These are phyloP conservation scores for Nigrospora osmanthi DNA, from an alignment of 2,329 filamentous ascomycete species.

Conservation along the genomic window DNA sequence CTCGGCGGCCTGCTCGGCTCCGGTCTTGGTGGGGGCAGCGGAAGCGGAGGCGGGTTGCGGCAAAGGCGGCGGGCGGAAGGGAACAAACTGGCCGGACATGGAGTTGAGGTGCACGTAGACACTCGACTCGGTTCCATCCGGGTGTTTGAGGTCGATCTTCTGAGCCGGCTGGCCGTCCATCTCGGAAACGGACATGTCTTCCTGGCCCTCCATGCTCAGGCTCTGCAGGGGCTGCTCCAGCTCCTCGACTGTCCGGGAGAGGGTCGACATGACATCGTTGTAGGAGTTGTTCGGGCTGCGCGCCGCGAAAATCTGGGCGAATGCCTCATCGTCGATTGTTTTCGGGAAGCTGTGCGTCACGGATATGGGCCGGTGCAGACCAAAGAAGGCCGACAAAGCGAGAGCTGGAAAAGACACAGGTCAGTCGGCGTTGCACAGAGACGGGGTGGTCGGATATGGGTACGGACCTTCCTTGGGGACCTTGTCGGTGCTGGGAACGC, in stretches of 20 bases:
- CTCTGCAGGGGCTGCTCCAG: constrained; percentile 51
- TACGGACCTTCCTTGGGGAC: constrained; percentile 57
- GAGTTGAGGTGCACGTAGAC: constrained; percentile 61
- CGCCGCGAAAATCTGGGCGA: constrained; percentile 73
- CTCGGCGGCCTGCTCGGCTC: constrained; percentile 22
- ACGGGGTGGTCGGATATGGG: neutral
- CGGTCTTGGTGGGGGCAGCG: constrained; percentile 28
- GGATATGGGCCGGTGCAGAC: constrained; percentile 88
- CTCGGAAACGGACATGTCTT: constrained; percentile 22
- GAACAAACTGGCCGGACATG: constrained; percentile 63
- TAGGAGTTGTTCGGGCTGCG: constrained; percentile 43
- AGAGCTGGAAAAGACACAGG: constrained; percentile 52
- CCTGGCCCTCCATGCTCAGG: constrained; percentile 37
- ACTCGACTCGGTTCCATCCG: constrained; percentile 49
- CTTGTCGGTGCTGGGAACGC: constrained; percentile 68
- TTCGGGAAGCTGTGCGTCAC: constrained; percentile 75
- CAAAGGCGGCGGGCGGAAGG: constrained; percentile 78
- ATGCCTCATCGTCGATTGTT: constrained; percentile 62
- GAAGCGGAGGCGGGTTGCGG: constrained; percentile 51
- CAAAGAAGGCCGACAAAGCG: constrained; percentile 87
- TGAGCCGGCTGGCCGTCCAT: constrained; percentile 36
- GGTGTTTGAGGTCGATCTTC: constrained; percentile 44
- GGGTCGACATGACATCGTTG: constrained; percentile 58
- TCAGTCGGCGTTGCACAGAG: constrained; percentile 5
- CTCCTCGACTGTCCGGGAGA: constrained; percentile 51